Percentiles rank a stretch among this genome's conserved stretches.
Conservation (phyloP, 495 filamentous ascomycete species). For the Hypoxylon intermedium region DNA sequence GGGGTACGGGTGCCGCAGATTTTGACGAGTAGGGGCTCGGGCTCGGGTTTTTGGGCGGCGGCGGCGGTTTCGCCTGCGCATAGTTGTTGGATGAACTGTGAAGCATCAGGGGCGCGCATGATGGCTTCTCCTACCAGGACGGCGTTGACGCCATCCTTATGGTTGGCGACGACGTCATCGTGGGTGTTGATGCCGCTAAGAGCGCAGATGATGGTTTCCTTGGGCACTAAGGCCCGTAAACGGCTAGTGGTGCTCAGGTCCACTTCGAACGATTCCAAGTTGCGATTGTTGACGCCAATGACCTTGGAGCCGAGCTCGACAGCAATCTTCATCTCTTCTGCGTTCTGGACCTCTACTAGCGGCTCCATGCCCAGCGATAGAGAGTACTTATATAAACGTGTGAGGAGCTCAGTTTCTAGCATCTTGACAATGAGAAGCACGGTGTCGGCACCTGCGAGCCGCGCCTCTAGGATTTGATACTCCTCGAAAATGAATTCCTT, state of each 20-base stretch:
- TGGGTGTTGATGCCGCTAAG: conserved; percentile 92
- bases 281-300: conserved; percentile 97
- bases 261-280: conserved; percentile 94
- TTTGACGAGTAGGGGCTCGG: conserved; percentile 73
- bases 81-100: conserved; percentile 77
- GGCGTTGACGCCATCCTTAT: conserved; percentile 87
- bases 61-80: conserved; percentile 63
- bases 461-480: conserved; percentile 96
- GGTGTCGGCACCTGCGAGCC: conserved; percentile 92
- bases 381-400: conserved; percentile 84
- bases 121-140: conserved; percentile 95
- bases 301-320: conserved; percentile 88
- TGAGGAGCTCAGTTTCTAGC: conserved; percentile 78
- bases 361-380: conserved; percentile 95
- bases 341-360: conserved; percentile 93
- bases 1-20: conserved; percentile 92
- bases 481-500: conserved; percentile 99
- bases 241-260: conserved; percentile 93
- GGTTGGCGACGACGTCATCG: conserved; percentile 88
- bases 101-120: conserved; percentile 86
- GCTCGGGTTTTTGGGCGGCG: conserved; percentile 33
- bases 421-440: conserved; percentile 98
- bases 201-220: conserved; percentile 89
- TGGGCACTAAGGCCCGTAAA: conserved; percentile 82
- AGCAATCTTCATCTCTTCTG: conserved; percentile 89